These are phyloP conservation scores for Dianthus caryophyllus DNA, from an alignment of 148 eudicot species.

Conservation along the genomic window DNA sequence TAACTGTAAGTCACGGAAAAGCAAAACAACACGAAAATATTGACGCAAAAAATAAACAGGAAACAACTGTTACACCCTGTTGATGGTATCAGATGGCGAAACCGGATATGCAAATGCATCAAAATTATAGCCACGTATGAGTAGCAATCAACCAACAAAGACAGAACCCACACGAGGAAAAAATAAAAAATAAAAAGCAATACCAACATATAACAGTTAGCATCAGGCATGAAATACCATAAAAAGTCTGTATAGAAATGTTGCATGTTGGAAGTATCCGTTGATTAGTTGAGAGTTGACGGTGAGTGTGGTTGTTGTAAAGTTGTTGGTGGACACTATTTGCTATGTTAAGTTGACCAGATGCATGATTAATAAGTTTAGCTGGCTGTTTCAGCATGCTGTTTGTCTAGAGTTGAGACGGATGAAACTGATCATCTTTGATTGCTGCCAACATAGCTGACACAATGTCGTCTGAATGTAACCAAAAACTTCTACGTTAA, in stretches of 20 bases:
- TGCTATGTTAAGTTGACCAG: conserved; percentile 93
- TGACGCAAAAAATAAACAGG: conserved; percentile 7
- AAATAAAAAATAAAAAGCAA: too few relatives aligned
- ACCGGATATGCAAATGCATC: not conserved
- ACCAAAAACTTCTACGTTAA: conserved; percentile 87
- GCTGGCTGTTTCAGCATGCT: conserved; percentile 91
- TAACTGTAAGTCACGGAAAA: not conserved
- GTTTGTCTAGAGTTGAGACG: conserved; percentile 71
- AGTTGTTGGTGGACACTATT: conserved; percentile 90
- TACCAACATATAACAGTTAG: conserved; percentile 34
- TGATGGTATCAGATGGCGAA: not conserved
- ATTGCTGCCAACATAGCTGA: conserved; percentile 97
- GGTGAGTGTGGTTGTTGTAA: conserved; percentile 85
- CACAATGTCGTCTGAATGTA: conserved; percentile 89
- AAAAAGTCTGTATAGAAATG: conserved; percentile 77
- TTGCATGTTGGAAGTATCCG: conserved; percentile 74
- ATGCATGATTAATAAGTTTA: conserved; percentile 82
- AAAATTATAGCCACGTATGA: conserved; percentile 12
- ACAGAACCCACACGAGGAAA: conserved; percentile 21
- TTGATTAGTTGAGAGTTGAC: conserved; percentile 98
- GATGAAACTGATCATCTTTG: conserved; percentile 92
- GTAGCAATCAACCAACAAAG: conserved; percentile 15
- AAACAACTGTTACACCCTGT: not conserved
- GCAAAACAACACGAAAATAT: not conserved
- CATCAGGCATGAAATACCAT: conserved; percentile 77